Evolutionary conservation across 1,284 basidiomycete species (phyloP).

Genomic region (Melampsora americana): DNA sequence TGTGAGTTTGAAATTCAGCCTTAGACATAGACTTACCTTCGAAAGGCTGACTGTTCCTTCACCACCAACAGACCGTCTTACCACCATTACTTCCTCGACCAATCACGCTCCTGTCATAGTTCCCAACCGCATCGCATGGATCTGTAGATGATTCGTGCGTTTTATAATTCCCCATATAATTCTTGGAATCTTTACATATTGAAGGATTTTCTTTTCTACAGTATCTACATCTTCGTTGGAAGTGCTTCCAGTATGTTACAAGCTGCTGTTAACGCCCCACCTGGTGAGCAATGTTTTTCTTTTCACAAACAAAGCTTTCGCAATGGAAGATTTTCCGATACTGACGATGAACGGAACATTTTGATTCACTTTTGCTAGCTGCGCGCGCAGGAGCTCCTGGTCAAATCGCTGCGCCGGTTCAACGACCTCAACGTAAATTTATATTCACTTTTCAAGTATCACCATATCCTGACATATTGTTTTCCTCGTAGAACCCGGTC

Average conservation of each 20-base stretch:
- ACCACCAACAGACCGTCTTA: background rate
- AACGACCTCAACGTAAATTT: background rate
- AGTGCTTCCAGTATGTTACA: background rate
- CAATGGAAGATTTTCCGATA: background rate
- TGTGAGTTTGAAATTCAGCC: background rate
- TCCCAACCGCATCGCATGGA: background rate
- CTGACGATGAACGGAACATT: background rate
- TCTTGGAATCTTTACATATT: background rate
- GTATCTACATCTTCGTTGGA: background rate
- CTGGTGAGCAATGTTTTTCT: background rate
- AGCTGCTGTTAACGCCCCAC: background rate
- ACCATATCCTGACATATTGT: background rate
- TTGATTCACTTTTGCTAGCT: background rate
- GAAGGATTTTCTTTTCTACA: background rate
- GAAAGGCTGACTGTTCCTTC: background rate
- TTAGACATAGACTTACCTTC: background rate
- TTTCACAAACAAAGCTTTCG: background rate
- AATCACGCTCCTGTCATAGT: background rate
- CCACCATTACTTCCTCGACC: background rate
- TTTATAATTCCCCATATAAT: background rate
- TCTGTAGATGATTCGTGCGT: constrained; percentile 9
- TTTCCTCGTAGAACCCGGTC: background rate
- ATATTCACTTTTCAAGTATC: background rate
- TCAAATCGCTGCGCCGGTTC: background rate
- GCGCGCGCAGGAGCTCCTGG: background rate